phyloP scores from a whole-genome alignment of 345 rosid species.

The Citrus reticulata region DNA sequence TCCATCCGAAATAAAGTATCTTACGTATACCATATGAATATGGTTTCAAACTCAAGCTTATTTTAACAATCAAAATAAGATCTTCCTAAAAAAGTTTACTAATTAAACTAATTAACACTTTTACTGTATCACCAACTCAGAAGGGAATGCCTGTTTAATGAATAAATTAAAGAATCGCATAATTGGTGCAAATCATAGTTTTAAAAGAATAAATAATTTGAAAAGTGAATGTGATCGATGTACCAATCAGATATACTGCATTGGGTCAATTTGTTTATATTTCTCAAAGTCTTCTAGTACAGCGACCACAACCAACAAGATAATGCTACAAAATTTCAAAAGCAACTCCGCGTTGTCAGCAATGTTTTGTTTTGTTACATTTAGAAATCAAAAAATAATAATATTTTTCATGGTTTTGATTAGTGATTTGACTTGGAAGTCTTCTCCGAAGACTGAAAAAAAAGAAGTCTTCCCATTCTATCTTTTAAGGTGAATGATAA shows the following conservation, averaged over 20 bases:
- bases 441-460: slow-evolving; percentile 13
- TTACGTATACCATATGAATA: background rate
- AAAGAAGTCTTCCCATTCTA: background rate
- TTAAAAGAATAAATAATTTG: no score
- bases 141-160: background rate
- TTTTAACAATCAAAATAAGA: no score
- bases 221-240: no score
- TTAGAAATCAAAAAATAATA: background rate
- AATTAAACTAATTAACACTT: background rate
- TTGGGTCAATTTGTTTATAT: slow-evolving; percentile 19
- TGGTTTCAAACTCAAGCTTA: background rate
- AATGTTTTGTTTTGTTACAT: background rate
- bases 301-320: background rate
- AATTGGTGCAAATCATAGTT: background rate
- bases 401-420: background rate
- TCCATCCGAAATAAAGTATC: background rate
- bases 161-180: background rate
- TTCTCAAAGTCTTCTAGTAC: background rate
- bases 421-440: slow-evolving; percentile 31
- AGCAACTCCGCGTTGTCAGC: slow-evolving; percentile 19
- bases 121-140: background rate
- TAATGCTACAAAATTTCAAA: background rate
- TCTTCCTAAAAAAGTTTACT: no score
- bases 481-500: background rate
- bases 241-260: background rate